Evolutionary conservation across 305 asterid species (phyloP), one percentile per base, ranked within the genome.

Genomic region (Fraxinus albicans): DNA sequence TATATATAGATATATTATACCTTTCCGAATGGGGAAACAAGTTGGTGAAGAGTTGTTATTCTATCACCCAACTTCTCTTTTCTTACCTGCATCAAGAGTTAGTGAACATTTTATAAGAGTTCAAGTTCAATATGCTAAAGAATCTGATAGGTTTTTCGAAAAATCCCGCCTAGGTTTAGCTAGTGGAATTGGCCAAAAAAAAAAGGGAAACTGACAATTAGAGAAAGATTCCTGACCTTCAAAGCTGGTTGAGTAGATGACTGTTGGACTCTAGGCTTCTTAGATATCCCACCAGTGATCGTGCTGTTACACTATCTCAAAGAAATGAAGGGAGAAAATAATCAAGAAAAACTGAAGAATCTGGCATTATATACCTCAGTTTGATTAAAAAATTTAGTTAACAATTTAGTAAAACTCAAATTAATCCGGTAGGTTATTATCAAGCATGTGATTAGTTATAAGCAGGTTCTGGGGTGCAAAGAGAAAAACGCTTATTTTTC

Each of bases 1-100:
- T 10, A 42, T 42, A 65, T 2, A 31, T 78, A 17, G 60, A 15
- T 50, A 15, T 50, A 50, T 4, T 50, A 3, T 50, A 93, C 98
- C 97, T 93, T 93, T 88, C 97, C 95, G 80, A 93, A 93, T 87
- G 98, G 97, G 73, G 97, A 91, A 85, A 93, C 97, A 78, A 93
- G 42, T 87, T 92, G 94, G 90, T 93, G 98, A 79, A 93, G 95
- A 34, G 95, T 92, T 73, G 98, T 87, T 73, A 93, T 90, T 89
- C 95, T 92, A 89, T 93, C 96, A 79, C 96, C 94, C 78, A 92
- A 35, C 82, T 94, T 94, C 83, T 91, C 94, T 87, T 93, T 93
- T 81, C 94, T 84, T 44, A 93, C 94, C 97, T 93, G 90, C 47
- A 73, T 29, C 25, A 29, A 53, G 38, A 47, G 31, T 77, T 40